phyloP scores from a whole-genome alignment of 169 alveolate genomes.

The Plasmodium knowlesi region DNA sequence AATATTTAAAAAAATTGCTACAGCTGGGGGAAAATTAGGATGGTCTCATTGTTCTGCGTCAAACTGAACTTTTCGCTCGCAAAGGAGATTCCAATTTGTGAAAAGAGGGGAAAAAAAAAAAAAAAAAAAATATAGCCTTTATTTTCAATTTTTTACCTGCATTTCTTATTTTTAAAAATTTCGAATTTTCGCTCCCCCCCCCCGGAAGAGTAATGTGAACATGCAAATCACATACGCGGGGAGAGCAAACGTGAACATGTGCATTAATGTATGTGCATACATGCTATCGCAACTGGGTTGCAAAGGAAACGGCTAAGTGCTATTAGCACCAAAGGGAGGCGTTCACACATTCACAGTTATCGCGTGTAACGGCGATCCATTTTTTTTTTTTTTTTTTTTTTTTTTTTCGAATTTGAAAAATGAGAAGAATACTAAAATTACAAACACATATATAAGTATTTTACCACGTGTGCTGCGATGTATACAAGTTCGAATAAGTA shows the following conservation, averaged over 20 bases:
- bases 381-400: background rate
- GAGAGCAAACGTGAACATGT: background rate
- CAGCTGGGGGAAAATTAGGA: background rate
- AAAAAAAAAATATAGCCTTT: no score
- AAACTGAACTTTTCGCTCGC: background rate
- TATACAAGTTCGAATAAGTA: background rate
- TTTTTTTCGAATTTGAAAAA: background rate
- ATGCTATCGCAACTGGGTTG: background rate
- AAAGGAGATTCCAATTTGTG: background rate
- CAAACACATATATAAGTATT: background rate
- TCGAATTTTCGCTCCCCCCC: background rate
- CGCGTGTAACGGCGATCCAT: background rate
- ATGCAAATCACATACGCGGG: background rate
- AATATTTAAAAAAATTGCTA: background rate
- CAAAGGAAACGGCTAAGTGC: background rate
- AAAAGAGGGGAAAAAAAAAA: background rate
- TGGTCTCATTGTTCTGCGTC: background rate
- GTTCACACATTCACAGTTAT: background rate
- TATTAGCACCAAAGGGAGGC: background rate
- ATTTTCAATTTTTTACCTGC: background rate
- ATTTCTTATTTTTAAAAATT: background rate
- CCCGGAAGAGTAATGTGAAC: background rate
- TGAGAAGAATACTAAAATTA: background rate
- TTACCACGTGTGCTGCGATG: background rate
- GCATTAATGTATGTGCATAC: background rate